These are phyloP conservation scores for Lepraria neglecta DNA, from an alignment of 495 filamentous ascomycete species.

Conservation along the genomic window DNA sequence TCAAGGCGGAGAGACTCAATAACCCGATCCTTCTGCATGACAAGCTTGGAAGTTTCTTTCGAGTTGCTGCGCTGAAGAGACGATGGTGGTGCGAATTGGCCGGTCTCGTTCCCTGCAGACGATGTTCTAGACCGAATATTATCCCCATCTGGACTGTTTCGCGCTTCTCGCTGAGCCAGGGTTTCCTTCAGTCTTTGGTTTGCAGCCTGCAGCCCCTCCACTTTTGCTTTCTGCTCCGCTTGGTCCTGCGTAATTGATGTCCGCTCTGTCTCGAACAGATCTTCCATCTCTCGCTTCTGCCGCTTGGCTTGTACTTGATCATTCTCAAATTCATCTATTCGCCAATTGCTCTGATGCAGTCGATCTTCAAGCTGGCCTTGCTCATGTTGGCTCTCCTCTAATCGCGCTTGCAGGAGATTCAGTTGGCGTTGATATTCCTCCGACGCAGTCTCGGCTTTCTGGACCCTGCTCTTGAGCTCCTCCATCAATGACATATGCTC, in stretches of 20 bases:
- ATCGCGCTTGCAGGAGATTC: constrained; percentile 73
- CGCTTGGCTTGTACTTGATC: constrained; percentile 73
- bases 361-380: constrained; percentile 80
- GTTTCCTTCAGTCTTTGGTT: constrained; percentile 88
- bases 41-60: constrained; percentile 74
- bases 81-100: constrained; percentile 83
- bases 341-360: constrained; percentile 73
- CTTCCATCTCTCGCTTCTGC: constrained; percentile 80
- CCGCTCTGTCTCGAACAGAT: constrained; percentile 82
- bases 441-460: constrained; percentile 69
- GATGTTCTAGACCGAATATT: constrained; percentile 53
- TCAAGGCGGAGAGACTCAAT: constrained; percentile 90
- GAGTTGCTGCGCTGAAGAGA: constrained; percentile 74
- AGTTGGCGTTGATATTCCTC: constrained; percentile 79
- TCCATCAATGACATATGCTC: constrained; percentile 75
- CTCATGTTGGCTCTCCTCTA: constrained; percentile 79
- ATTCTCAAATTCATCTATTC: constrained; percentile 68
- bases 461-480: constrained; percentile 73
- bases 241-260: constrained; percentile 83
- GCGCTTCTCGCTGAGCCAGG: constrained; percentile 61
- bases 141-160: constrained; percentile 56
- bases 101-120: constrained; percentile 42
- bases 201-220: constrained; percentile 81
- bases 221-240: constrained; percentile 72
- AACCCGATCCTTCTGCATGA: constrained; percentile 91